Evolutionary conservation across 2,329 filamentous ascomycete species (phyloP).

Genomic region (Rhytidhysteron rufulum): DNA sequence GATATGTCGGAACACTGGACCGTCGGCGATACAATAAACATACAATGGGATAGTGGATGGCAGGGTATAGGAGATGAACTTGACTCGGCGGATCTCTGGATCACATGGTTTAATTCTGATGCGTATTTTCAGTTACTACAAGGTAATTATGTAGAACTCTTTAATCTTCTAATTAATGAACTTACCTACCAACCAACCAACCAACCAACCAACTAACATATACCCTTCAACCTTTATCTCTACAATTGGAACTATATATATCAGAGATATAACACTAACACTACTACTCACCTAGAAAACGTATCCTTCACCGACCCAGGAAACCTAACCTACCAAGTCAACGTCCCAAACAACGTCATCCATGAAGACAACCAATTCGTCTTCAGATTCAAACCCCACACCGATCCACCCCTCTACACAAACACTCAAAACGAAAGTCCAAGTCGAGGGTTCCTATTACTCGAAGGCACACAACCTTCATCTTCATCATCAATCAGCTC

Average conservation of each 20-base stretch:
- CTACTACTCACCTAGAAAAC: slow-evolving; percentile 1
- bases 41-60: slow-evolving; percentile 5
- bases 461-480: background rate
- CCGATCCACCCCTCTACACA: slow-evolving; percentile 6
- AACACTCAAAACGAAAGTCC: slow-evolving; percentile 5
- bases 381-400: slow-evolving; percentile 5
- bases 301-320: slow-evolving; percentile 2
- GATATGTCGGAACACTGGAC: slow-evolving; percentile 4
- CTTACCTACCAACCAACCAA: too few relatives aligned
- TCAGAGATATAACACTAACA: too few relatives aligned
- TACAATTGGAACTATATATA: too few relatives aligned
- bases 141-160: background rate
- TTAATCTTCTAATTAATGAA: too few relatives aligned
- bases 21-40: slow-evolving; percentile 4
- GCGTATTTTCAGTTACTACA: slow-evolving; percentile 3
- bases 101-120: slow-evolving; percentile 5
- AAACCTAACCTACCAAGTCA: slow-evolving; percentile 5
- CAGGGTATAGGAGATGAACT: slow-evolving; percentile 1
- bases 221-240: too few relatives aligned
- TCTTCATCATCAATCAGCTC: background rate
- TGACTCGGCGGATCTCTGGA: slow-evolving; percentile 4
- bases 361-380: slow-evolving; percentile 3
- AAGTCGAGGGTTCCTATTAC: slow-evolving; percentile 6
- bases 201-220: too few relatives aligned
- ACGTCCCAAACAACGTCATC: slow-evolving; percentile 4